Base-by-base conservation (phyloP, 129 eudicot species). In the Artemisia argyi region DNA sequence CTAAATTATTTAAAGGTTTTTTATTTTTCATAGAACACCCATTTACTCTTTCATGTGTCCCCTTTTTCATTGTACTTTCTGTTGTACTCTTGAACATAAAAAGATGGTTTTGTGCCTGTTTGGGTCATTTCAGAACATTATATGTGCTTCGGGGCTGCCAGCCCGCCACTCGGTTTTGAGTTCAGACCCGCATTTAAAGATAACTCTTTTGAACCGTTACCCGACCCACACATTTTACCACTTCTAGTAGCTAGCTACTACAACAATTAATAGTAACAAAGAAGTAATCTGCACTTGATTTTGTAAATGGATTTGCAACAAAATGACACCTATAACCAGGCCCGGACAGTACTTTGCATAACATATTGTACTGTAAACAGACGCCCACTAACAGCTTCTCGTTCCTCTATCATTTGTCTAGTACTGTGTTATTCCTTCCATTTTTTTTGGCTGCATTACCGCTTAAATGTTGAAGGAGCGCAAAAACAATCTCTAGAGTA, bases 311-410 rank as follows among this genome's bases (percentile, higher is more conserved):
- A 51, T 7, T 32, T 18, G 30, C 61, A 16, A 72, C 15, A 9
- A 10, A 59, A n/a, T 2, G 35, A 28, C 49, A 89, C 98, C 90
- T 90, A 96, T 78, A 90, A 80, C 98, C 98, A 90, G 65, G 98
- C 92, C 42, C 96, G 96, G 3, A 89, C 79, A 26, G 86, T 93
- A 79, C 97, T 93, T 75, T 93, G 96, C 97, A 87, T 93, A 74
- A 90, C 98, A 83, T 93, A 97, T 84, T 93, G 98, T 62, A 93
- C 92, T 67, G 98, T 90, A 78, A 90, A 93, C 61, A 93, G 76
- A 73, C 98, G 93, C 52, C 87, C 97, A 51, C 98, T 89, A 65
- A 84, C 97, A 16, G 93, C 98, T 86, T 93, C 96, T 86, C 90
- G 98, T 72, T 93, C 98, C 51, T 81, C 97, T 42, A 93, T 85